These are phyloP conservation scores for Byssoonygena ceratinophila DNA, from an alignment of 2,329 filamentous ascomycete species.

Conservation along the genomic window DNA sequence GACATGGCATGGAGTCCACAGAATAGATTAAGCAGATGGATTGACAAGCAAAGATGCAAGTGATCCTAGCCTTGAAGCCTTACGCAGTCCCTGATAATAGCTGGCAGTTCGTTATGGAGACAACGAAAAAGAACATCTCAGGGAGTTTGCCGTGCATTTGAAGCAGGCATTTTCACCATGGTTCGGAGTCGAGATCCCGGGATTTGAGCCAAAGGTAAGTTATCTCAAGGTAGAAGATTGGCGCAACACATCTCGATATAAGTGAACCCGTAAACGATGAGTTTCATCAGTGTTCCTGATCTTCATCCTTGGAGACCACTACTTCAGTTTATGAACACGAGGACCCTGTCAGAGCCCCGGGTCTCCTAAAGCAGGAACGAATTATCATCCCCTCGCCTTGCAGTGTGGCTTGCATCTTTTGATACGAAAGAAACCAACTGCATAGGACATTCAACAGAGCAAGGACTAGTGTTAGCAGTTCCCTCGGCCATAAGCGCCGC, in stretches of 20 bases:
- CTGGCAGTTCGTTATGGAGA: neutral
- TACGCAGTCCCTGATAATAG: neutral
- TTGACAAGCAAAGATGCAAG: neutral
- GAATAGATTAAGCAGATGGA: neutral
- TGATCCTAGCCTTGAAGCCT: neutral
- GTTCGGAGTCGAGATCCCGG: neutral
- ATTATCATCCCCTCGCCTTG: too few relatives aligned
- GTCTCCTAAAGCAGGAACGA: too few relatives aligned
- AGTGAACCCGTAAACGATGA: too few relatives aligned
- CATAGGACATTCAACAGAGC: too few relatives aligned
- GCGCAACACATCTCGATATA: neutral
- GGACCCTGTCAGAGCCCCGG: too few relatives aligned
- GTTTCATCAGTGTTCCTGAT: too few relatives aligned
- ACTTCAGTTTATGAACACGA: too few relatives aligned
- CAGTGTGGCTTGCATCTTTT: too few relatives aligned
- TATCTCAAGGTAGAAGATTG: neutral
- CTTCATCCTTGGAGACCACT: too few relatives aligned
- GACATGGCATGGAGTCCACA: neutral
- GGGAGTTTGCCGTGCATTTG: neutral
- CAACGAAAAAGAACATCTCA: neutral
- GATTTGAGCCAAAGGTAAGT: neutral
- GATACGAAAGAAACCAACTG: too few relatives aligned
- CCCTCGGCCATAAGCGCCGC: neutral
- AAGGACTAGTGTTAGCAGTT: too few relatives aligned
- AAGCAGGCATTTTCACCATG: neutral